Conservation (phyloP, 2,329 filamentous ascomycete genomes). For the Cadophora luteo-olivacea region DNA sequence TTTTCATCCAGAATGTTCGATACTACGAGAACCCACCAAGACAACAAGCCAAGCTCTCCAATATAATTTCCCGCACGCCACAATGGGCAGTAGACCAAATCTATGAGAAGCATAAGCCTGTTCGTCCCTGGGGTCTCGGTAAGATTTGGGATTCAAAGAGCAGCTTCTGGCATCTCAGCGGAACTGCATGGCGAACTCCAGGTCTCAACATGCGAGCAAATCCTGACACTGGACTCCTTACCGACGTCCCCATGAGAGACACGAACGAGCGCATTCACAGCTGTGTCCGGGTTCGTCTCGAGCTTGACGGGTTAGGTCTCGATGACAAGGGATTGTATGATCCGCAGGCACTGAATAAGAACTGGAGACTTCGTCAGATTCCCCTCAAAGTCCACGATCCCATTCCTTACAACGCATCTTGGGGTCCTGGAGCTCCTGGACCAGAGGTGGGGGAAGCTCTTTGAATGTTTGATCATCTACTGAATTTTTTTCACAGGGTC, state of each 20-base stretch:
- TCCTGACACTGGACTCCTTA: slow-evolving; percentile 48
- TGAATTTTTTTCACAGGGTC: slow-evolving; percentile 1
- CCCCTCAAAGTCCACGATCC: slow-evolving; percentile 39
- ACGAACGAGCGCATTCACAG: slow-evolving; percentile 49
- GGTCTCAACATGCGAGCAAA: slow-evolving; percentile 48
- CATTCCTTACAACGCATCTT: slow-evolving; percentile 46
- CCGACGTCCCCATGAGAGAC: slow-evolving; percentile 45
- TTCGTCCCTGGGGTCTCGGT: slow-evolving; percentile 46
- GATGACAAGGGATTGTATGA: slow-evolving; percentile 52
- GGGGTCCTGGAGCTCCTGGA: slow-evolving; percentile 40
- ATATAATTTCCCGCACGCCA: slow-evolving; percentile 30
- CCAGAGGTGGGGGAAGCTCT: slow-evolving; percentile 21
- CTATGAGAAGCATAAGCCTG: slow-evolving; percentile 54
- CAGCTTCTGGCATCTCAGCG: slow-evolving; percentile 52
- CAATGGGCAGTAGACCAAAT: slow-evolving; percentile 57
- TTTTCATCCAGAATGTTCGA: slow-evolving; percentile 41
- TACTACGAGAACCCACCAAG: slow-evolving; percentile 40
- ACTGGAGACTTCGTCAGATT: slow-evolving; percentile 38
- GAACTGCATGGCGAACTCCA: slow-evolving; percentile 45
- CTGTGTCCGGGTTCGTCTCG: slow-evolving; percentile 43
- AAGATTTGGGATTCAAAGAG: slow-evolving; percentile 44
- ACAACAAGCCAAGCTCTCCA: slow-evolving; percentile 27
- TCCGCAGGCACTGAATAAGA: slow-evolving; percentile 48
- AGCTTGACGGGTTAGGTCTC: slow-evolving; percentile 46
- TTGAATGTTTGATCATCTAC: slow-evolving; percentile 2